These are phyloP conservation scores for Vanderwaltozyma tropicalis DNA, from an alignment of 805 yeast genomes.

Conservation along the genomic window DNA sequence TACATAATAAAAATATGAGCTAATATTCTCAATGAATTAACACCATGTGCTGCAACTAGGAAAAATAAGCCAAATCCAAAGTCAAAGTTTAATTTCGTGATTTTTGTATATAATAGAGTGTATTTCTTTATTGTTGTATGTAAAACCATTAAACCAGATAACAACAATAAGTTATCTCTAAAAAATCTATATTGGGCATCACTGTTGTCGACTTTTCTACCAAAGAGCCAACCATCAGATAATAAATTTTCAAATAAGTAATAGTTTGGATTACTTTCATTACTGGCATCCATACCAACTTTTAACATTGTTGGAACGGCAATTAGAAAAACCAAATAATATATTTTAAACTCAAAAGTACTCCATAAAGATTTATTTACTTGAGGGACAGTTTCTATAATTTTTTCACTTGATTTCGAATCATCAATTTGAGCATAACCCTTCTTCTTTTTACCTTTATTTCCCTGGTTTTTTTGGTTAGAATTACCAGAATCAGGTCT, in stretches of 20 bases:
- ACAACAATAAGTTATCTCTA: conserved; percentile 62
- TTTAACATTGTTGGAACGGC: conserved; percentile 76
- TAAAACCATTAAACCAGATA: conserved; percentile 41
- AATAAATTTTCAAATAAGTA: conserved; percentile 48
- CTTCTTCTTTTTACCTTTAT: not conserved
- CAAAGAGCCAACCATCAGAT: conserved; percentile 80
- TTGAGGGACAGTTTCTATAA: not conserved
- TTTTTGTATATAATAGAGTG: conserved; percentile 13
- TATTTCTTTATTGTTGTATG: conserved; percentile 46
- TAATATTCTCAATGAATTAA: conserved; percentile 52
- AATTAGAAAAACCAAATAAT: conserved; percentile 49
- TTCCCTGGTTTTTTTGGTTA: not conserved
- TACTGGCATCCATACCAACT: conserved; percentile 74
- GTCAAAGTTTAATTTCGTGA: conserved; percentile 56
- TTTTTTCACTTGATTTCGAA: not conserved
- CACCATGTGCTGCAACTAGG: conserved; percentile 69
- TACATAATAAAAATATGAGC: conserved; percentile 48
- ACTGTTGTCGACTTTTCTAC: conserved; percentile 84
- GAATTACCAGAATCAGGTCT: not conserved
- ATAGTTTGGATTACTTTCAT: conserved; percentile 65
- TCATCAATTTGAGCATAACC: not conserved
- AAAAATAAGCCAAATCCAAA: conserved; percentile 59
- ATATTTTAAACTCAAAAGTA: conserved; percentile 64
- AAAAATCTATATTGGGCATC: conserved; percentile 84
- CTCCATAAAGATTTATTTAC: conserved; percentile 42